phyloP scores from a whole-genome alignment of 345 rosid species.

The Linum trigynum region DNA sequence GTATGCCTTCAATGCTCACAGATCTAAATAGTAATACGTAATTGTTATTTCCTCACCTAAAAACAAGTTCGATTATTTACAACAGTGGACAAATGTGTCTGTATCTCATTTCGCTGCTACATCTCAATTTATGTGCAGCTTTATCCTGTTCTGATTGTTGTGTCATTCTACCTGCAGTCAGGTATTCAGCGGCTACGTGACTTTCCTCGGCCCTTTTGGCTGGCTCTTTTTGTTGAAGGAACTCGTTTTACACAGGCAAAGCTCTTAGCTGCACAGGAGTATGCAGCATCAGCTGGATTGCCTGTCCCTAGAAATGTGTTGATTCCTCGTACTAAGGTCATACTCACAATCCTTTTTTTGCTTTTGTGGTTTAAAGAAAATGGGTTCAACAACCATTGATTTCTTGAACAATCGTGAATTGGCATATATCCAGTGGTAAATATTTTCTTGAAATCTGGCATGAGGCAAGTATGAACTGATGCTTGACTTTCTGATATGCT shows the following conservation, averaged over 20 bases:
- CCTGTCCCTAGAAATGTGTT: constrained; percentile 15
- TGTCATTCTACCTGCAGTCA: constrained; percentile 9
- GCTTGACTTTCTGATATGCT: too few species aligned
- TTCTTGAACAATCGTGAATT: background rate
- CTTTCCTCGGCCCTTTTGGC: constrained; percentile 18
- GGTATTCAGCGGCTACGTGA: constrained; percentile 13
- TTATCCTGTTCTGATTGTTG: background rate
- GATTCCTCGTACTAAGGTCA: constrained; percentile 14
- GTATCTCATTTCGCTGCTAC: background rate
- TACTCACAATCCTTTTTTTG: background rate
- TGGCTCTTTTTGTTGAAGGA: constrained; percentile 20
- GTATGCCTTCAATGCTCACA: constrained; percentile 16
- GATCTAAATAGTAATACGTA: background rate
- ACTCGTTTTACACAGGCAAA: constrained; percentile 19
- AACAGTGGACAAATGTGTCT: background rate
- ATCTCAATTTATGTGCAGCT: background rate
- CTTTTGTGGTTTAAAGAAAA: background rate
- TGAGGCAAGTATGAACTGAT: background rate
- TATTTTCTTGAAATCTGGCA: background rate
- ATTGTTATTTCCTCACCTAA: background rate
- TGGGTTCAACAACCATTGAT: too few species aligned
- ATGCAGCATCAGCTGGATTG: constrained; percentile 16
- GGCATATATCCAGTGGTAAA: background rate
- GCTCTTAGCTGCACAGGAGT: constrained; percentile 15
- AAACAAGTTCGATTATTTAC: too few species aligned